A percentile compares a stretch with the other conserved stretches of the same genome.
phyloP scores from a whole-genome alignment of 1,284 basidiomycete species.

The Gomphus bonarii region DNA sequence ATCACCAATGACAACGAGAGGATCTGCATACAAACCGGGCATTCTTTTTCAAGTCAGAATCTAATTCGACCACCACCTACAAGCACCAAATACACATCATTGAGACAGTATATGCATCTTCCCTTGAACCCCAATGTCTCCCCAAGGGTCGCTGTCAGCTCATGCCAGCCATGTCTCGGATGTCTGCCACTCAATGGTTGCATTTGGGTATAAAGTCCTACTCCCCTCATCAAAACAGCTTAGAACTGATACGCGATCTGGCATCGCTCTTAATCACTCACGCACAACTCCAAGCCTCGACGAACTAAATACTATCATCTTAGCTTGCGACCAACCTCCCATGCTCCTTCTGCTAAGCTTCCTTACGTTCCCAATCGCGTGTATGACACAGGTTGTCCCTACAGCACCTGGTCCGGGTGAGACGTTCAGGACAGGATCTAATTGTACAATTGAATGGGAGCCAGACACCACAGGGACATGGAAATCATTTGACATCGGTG shows the following conservation, averaged over 20 bases:
- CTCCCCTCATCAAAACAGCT: no score
- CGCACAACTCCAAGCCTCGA: background rate
- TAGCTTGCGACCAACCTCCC: background rate
- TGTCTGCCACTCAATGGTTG: no score
- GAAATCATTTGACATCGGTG: constrained; percentile 30
- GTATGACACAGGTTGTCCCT: constrained; percentile 24
- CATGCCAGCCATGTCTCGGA: no score
- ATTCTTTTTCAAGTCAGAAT: no score
- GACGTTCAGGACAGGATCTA: constrained; percentile 23
- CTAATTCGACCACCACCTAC: no score
- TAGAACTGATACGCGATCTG: background rate
- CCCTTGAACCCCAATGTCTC: no score
- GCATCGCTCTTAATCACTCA: background rate
- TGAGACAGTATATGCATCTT: no score
- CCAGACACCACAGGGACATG: constrained; percentile 23
- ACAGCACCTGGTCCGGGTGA: constrained; percentile 24
- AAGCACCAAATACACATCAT: no score
- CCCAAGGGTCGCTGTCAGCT: no score
- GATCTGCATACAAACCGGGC: no score
- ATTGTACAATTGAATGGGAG: constrained; percentile 24
- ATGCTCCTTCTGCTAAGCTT: background rate
- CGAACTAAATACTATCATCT: background rate
- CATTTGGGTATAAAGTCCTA: no score
- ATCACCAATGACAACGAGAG: no score
- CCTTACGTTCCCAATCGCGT: constrained; percentile 9